These are phyloP conservation scores for Calonectria montana DNA, from an alignment of 2,329 filamentous ascomycete genomes.

Conservation along the genomic window DNA sequence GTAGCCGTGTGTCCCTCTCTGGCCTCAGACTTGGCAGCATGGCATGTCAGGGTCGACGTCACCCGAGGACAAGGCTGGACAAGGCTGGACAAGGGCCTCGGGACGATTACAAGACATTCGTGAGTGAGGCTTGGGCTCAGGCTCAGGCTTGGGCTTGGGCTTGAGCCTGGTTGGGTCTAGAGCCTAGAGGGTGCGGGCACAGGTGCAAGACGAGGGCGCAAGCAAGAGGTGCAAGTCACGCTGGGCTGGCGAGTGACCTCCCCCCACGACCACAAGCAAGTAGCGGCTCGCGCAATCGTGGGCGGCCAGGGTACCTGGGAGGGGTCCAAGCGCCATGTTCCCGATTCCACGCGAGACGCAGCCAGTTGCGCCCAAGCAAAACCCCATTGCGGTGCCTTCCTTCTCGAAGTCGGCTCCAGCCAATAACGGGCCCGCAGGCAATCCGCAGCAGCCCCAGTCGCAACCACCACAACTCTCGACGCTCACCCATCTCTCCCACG, in stretches of 20 bases:
- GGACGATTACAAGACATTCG: background rate
- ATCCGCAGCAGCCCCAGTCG: conserved; percentile 36
- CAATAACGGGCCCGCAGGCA: conserved; percentile 33
- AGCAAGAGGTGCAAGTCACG: background rate
- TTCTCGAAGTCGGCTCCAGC: conserved; percentile 32
- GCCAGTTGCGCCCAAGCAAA: conserved; percentile 3
- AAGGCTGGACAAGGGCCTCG: background rate
- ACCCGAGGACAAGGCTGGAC: conserved; percentile 27
- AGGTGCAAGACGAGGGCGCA: conserved; percentile 21
- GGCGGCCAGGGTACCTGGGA: conserved; percentile 29
- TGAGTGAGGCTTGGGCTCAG: background rate
- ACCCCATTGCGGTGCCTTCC: conserved; percentile 27
- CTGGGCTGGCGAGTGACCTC: conserved; percentile 33
- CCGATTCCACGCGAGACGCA: conserved; percentile 19
- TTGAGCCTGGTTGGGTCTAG: background rate
- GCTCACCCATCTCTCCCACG: conserved; percentile 21
- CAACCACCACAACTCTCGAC: conserved; percentile 30
- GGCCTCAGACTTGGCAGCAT: background rate
- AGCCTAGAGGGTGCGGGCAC: background rate
- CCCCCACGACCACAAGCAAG: conserved; percentile 31
- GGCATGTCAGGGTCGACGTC: conserved; percentile 9
- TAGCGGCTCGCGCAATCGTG: conserved; percentile 28
- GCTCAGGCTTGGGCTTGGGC: conserved; percentile 10
- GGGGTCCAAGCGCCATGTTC: conserved; percentile 35
- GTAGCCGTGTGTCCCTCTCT: background rate